A percentile compares a stretch with the other conserved stretches of the same genome.
phyloP scores from a whole-genome alignment of 768 basidiomycete genomes.

The Panaeolus cyanescens region DNA sequence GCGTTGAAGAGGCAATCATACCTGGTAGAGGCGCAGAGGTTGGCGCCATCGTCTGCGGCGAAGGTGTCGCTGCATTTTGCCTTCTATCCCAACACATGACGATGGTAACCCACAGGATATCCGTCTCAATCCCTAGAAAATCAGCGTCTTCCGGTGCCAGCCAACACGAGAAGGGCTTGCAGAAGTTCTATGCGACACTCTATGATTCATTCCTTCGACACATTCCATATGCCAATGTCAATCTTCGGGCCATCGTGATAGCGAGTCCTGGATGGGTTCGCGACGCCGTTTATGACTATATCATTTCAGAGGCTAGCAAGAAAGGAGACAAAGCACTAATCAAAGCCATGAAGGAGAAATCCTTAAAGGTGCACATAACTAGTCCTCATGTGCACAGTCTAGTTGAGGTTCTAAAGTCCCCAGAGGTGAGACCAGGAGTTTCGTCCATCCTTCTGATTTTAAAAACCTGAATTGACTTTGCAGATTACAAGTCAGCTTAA shows the following conservation, averaged over 20 bases:
- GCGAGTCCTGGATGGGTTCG: slow-evolving; percentile 97
- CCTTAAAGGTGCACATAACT: slow-evolving; percentile 86
- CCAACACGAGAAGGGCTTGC: slow-evolving; percentile 90
- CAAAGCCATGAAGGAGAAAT: slow-evolving; percentile 76
- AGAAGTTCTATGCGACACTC: slow-evolving; percentile 79
- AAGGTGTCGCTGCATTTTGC: slow-evolving; percentile 94
- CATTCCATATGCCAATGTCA: slow-evolving; percentile 76
- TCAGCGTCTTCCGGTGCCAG: slow-evolving; percentile 78
- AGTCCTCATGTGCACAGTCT: slow-evolving; percentile 96
- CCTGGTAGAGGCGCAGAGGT: slow-evolving; percentile 97
- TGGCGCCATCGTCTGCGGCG: slow-evolving; percentile 93
- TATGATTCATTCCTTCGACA: slow-evolving; percentile 89
- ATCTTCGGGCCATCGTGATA: slow-evolving; percentile 88
- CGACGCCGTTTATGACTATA: slow-evolving; percentile 83
- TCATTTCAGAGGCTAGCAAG: slow-evolving; percentile 77
- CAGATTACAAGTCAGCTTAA: slow-evolving; percentile 79
- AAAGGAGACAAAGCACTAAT: slow-evolving; percentile 85
- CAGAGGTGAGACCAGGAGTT: slow-evolving; percentile 62
- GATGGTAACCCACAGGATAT: slow-evolving; percentile 86
- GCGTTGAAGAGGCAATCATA: slow-evolving; percentile 85
- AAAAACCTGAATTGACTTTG: not conserved
- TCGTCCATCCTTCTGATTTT: not conserved
- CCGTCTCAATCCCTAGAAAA: slow-evolving; percentile 89
- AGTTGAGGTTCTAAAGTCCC: slow-evolving; percentile 91
- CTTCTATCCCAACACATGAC: slow-evolving; percentile 97